These are phyloP conservation scores for Ambrosia trifida DNA, from an alignment of 129 eudicot species.

Conservation along the genomic window DNA sequence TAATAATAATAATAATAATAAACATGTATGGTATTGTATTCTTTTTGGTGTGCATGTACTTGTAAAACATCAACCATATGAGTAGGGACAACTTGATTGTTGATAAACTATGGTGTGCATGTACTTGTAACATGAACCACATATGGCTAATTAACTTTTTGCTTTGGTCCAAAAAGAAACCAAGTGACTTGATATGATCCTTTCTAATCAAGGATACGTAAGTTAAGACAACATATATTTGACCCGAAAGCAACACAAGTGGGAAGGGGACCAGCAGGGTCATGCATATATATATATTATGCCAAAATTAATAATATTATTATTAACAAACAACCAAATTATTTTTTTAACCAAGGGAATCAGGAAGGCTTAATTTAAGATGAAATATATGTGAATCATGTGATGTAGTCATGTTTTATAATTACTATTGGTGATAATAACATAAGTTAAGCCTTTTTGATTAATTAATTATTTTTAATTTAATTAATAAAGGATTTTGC, in stretches of 20 bases:
- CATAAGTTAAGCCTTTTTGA: not conserved
- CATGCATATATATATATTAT: slow-evolving; percentile 7
- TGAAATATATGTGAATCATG: not conserved
- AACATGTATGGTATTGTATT: no score
- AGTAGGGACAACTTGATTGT: no score
- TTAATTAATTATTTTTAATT: no score
- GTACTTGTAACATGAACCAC: not conserved
- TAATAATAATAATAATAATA: no score
- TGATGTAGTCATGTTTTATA: not conserved
- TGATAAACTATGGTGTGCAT: not conserved
- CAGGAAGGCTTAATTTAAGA: not conserved
- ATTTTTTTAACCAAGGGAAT: no score
- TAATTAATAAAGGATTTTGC: not conserved
- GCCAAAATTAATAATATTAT: not conserved
- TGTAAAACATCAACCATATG: no score
- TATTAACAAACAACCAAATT: no score
- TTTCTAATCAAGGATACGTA: no score
- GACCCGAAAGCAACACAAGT: slow-evolving; percentile 1
- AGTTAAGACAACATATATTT: not conserved
- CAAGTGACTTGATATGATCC: no score
- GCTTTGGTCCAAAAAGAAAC: not conserved
- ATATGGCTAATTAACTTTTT: no score
- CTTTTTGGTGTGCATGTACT: no score
- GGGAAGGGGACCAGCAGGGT: slow-evolving; percentile 10
- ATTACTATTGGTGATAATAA: not conserved